Base-by-base conservation (phyloP, 2,329 filamentous ascomycete genomes). In the Xenoacremonium recifei region DNA sequence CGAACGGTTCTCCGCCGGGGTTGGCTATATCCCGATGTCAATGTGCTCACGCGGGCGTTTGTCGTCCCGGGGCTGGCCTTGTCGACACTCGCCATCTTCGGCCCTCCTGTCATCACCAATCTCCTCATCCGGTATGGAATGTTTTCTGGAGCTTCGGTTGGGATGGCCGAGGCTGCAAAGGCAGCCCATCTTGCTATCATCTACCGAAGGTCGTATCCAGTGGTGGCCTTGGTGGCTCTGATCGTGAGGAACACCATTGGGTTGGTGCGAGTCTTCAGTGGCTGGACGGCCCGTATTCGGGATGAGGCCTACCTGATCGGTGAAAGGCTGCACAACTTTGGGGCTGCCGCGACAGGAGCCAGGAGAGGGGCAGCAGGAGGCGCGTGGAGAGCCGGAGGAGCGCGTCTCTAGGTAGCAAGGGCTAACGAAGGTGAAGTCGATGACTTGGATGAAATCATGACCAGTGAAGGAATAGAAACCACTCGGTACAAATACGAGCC, bases 301-400 rank as follows among this genome's bases (percentile, higher is more conserved):
- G 95, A 99, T 63, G 95, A 99, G 67, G 91, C 95, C 1, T 99
- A 99, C 63, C 72, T 99, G 33, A 93, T 97, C 59, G 93, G 93
- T 3, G 92, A 99, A 69, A 73, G 91, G 45, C 68, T 99, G 58
- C 95, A 99, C 69, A 99, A 99, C 64, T 95, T 96, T 67, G 88
- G 89, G 4, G 64, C 65, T 2, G 66, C 63, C 6, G 62, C 67
- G 13, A 65, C 66, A 6, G 67, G 62, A 15, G 62, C 61, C 15
- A 60, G 63, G 12, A 62, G 61, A 41, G n/a, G n/a, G n/a, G n/a
- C n/a, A n/a, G 58, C 59, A 13, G 60, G 60, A 44, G 59, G 58
- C 3, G 60, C 62, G 12, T 70, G 69, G 67, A 65, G 63, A 39
- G 59, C 63, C 12, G 59, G 64, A 31, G 59, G 62, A 25, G 51